phyloP scores from a whole-genome alignment of 1,284 basidiomycete species.

The Bjerkandera adusta region DNA sequence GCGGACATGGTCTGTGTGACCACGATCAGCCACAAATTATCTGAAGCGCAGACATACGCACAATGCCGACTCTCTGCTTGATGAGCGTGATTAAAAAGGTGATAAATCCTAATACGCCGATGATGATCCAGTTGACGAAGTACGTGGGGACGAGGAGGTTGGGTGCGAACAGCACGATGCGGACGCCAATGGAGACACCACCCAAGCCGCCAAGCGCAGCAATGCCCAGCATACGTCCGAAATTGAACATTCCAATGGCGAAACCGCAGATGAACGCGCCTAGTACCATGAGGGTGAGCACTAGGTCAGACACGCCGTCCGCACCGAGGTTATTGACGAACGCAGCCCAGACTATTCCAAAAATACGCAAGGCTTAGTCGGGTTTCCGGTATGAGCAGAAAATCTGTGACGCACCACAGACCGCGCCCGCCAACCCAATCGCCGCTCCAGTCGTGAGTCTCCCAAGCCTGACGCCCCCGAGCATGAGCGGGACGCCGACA shows the following conservation, averaged over 20 bases:
- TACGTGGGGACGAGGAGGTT: constrained; percentile 43
- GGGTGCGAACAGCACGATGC: constrained; percentile 48
- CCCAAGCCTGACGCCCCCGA: constrained; percentile 54
- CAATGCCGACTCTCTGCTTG: constrained; percentile 49
- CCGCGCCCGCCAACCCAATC: constrained; percentile 45
- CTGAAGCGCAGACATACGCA: constrained; percentile 35
- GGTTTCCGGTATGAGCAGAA: not conserved
- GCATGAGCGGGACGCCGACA: constrained; percentile 50
- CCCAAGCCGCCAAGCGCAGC: constrained; percentile 45
- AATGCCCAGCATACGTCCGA: constrained; percentile 46
- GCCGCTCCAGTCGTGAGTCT: constrained; percentile 53
- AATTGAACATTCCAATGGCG: constrained; percentile 47
- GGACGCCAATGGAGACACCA: constrained; percentile 54
- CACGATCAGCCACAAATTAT: constrained; percentile 37
- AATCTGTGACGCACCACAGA: constrained; percentile 41
- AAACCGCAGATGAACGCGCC: constrained; percentile 50
- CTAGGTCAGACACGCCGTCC: constrained; percentile 47
- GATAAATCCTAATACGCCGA: constrained; percentile 39
- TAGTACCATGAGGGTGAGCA: constrained; percentile 47
- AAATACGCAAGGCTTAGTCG: constrained; percentile 1
- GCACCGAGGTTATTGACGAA: constrained; percentile 53
- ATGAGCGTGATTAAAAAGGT: constrained; percentile 41
- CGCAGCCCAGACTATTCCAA: constrained; percentile 51
- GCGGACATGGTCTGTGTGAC: constrained; percentile 41
- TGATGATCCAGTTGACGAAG: constrained; percentile 51